Percentiles rank a stretch among this genome's conserved stretches.
These are phyloP conservation scores for Glycine tomentella DNA, from an alignment of 306 rosid species.

Conservation along the genomic window DNA sequence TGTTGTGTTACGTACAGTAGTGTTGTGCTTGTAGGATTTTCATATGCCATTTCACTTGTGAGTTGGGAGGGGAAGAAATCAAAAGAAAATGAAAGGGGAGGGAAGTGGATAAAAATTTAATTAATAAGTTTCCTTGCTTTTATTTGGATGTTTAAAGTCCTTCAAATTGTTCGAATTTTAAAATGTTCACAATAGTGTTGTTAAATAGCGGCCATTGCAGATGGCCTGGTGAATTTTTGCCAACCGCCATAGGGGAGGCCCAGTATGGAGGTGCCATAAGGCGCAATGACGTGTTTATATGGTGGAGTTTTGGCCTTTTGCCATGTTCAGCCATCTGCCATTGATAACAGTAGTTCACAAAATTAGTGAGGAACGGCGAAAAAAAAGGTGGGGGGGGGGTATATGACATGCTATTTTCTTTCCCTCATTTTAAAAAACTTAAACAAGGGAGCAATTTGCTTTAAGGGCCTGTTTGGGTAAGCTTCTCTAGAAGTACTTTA, in stretches of 20 bases:
- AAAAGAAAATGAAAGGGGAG: not conserved
- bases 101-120: not conserved
- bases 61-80: slow-evolving; percentile 6
- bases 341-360: not conserved
- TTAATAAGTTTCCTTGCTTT: not conserved
- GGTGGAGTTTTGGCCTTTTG: no score
- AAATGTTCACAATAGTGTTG: no score
- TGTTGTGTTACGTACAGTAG: not conserved
- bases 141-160: not conserved
- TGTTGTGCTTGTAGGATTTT: not conserved
- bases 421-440: not conserved
- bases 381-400: not conserved
- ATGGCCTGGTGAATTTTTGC: no score
- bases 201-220: no score
- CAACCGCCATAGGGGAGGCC: no score
- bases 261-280: no score
- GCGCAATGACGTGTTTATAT: no score
- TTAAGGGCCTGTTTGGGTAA: not conserved
- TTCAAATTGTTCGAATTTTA: no score
- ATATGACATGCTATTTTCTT: no score
- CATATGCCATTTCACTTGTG: not conserved
- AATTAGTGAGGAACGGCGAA: not conserved
- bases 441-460: not conserved
- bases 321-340: no score
- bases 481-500: no score